Evolutionary conservation across 345 rosid species (phyloP).

Genomic region (Populus deltoides): DNA sequence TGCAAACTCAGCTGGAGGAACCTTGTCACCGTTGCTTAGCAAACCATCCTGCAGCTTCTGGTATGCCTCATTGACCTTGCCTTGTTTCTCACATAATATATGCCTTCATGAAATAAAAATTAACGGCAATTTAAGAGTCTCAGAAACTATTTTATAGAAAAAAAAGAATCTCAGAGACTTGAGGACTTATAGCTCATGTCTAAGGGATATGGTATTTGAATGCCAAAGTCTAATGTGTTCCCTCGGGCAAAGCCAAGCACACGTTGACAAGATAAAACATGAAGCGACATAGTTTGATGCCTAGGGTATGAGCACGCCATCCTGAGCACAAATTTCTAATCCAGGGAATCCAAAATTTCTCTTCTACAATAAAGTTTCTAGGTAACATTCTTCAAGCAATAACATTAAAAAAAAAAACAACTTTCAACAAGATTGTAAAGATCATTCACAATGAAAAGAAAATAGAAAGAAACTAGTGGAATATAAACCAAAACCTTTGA

Average conservation of each 20-base stretch:
- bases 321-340: background rate
- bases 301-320: background rate
- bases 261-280: background rate
- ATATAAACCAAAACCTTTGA: conserved; percentile 56
- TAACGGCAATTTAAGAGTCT: background rate
- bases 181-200: background rate
- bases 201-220: background rate
- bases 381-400: background rate
- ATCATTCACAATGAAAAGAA: background rate
- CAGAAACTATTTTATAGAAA: too few relatives aligned
- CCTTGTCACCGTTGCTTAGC: conserved; percentile 89
- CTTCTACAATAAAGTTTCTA: background rate
- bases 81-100: conserved; percentile 89
- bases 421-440: background rate
- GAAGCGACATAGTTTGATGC: background rate
- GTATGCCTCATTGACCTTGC: conserved; percentile 93
- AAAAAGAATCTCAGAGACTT: background rate
- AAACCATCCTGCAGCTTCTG: conserved; percentile 93
- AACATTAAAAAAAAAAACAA: background rate
- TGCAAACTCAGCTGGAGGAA: conserved; percentile 96
- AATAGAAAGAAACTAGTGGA: background rate
- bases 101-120: conserved; percentile 65
- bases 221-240: background rate
- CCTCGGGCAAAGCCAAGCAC: background rate
- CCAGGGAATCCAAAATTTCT: background rate